Percentiles rank a stretch among this genome's conserved stretches.
phyloP scores from a whole-genome alignment of 768 basidiomycete species.

The Calocera cornea region DNA sequence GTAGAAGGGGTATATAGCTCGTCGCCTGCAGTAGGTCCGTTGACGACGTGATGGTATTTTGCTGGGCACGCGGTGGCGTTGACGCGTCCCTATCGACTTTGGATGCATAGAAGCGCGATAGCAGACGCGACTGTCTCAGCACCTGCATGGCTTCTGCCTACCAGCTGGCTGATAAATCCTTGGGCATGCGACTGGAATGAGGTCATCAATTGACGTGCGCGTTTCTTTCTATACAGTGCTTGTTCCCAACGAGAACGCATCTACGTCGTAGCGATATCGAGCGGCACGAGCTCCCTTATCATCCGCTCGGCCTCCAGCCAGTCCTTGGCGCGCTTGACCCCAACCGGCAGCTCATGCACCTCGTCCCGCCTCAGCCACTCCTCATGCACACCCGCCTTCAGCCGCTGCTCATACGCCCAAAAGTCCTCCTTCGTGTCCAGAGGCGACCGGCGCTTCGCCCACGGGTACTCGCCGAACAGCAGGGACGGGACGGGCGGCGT shows the following conservation, averaged over 20 bases:
- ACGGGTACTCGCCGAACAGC: constrained; percentile 63
- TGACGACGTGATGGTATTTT: background rate
- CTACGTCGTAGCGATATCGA: background rate
- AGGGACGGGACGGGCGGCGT: constrained; percentile 43
- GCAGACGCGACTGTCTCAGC: background rate
- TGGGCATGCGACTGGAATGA: too few relatives aligned
- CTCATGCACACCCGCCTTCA: constrained; percentile 35
- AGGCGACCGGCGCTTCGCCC: constrained; percentile 49
- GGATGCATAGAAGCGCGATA: background rate
- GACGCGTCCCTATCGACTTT: background rate
- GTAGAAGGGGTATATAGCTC: background rate
- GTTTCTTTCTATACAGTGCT: background rate
- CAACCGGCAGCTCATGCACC: constrained; percentile 36
- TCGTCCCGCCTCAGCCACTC: constrained; percentile 38
- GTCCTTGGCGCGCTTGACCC: constrained; percentile 41
- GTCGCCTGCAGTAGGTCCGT: background rate
- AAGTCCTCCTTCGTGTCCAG: constrained; percentile 14
- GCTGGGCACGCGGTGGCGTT: background rate
- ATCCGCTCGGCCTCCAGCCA: constrained; percentile 38
- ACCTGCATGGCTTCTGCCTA: too few relatives aligned
- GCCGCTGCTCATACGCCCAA: constrained; percentile 30
- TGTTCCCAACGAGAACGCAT: background rate
- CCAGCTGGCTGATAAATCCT: too few relatives aligned
- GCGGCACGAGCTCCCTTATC: background rate
- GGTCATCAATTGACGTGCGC: background rate